Percentiles rank a stretch among this genome's conserved stretches.
Conservation (phyloP, 768 basidiomycete species). For the Artomyces pyxidatus region DNA sequence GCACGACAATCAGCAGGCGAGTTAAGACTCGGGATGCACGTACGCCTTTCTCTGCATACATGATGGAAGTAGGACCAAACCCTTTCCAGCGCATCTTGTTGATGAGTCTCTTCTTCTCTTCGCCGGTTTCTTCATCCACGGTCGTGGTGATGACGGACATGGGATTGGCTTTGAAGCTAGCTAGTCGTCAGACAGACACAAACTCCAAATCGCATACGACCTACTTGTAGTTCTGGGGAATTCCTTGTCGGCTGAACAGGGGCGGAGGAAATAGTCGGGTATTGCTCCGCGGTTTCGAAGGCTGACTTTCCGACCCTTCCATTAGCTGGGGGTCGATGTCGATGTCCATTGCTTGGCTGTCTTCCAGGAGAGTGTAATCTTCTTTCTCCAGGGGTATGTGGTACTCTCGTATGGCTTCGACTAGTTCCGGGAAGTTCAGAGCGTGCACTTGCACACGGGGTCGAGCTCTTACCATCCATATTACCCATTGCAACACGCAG, state of each 20-base stretch:
- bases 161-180: constrained; percentile 70
- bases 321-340: constrained; percentile 46
- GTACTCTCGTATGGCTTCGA: constrained; percentile 67
- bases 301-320: constrained; percentile 5
- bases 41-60: constrained; percentile 55
- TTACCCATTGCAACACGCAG: constrained; percentile 67
- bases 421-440: constrained; percentile 31
- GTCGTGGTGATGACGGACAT: constrained; percentile 63
- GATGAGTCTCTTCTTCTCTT: constrained; percentile 76
- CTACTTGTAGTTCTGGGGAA: constrained; percentile 81
- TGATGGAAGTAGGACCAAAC: constrained; percentile 63
- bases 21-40: too few relatives aligned
- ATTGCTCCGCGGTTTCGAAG: constrained; percentile 36
- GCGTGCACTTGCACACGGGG: background rate
- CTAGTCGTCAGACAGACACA: background rate
- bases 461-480: constrained; percentile 62
- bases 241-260: constrained; percentile 73
- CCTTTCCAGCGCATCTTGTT: constrained; percentile 85
- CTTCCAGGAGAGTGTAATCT: constrained; percentile 40
- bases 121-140: constrained; percentile 68
- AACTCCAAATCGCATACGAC: background rate
- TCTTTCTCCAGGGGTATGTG: constrained; percentile 59
- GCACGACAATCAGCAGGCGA: too few relatives aligned
- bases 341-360: constrained; percentile 21
- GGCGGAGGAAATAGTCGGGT: constrained; percentile 83